phyloP scores from a whole-genome alignment of 208 protist genomes.

The Lotmaria passim region DNA sequence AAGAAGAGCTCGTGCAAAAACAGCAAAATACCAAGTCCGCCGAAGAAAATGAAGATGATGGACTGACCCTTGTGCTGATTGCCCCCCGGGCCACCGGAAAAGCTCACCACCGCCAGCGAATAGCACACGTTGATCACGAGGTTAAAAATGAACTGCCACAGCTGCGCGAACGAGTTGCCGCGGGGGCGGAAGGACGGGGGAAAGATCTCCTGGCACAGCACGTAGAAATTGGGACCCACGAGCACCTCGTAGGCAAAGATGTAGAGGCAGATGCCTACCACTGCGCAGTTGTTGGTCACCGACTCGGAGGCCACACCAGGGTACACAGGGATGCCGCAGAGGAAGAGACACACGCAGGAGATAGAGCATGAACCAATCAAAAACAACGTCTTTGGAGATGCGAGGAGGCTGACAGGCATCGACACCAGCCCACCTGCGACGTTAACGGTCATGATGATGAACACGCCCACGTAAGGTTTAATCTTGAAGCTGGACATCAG shows the following conservation, averaged over 20 bases:
- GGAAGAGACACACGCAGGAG: conserved; percentile 44
- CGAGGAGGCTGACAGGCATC: conserved; percentile 34
- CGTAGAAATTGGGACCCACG: conserved; percentile 52
- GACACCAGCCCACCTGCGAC: conserved; percentile 37
- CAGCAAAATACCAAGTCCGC: conserved; percentile 5
- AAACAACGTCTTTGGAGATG: conserved; percentile 44
- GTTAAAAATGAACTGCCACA: conserved; percentile 62
- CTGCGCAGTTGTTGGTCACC: conserved; percentile 39
- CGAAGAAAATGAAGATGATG: conserved; percentile 29
- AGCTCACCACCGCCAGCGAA: not conserved
- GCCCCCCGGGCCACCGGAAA: conserved; percentile 19
- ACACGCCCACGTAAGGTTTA: conserved; percentile 43
- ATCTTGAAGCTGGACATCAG: conserved; percentile 47
- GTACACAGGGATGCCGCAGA: conserved; percentile 54
- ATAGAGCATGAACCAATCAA: conserved; percentile 29
- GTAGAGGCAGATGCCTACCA: conserved; percentile 54
- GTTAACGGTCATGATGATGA: conserved; percentile 63
- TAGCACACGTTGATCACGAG: conserved; percentile 55
- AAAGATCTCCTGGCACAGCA: conserved; percentile 59
- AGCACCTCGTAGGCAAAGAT: conserved; percentile 62
- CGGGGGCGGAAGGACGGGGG: conserved; percentile 51
- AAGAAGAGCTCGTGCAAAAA: conserved; percentile 29
- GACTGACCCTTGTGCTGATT: conserved; percentile 26
- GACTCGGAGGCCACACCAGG: conserved; percentile 38
- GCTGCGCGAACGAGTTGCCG: conserved; percentile 44